A percentile compares a stretch with the other conserved stretches of the same genome.
These are phyloP conservation scores for Fusarium xylarioides DNA, from an alignment of 2,329 filamentous ascomycete species.

Conservation along the genomic window DNA sequence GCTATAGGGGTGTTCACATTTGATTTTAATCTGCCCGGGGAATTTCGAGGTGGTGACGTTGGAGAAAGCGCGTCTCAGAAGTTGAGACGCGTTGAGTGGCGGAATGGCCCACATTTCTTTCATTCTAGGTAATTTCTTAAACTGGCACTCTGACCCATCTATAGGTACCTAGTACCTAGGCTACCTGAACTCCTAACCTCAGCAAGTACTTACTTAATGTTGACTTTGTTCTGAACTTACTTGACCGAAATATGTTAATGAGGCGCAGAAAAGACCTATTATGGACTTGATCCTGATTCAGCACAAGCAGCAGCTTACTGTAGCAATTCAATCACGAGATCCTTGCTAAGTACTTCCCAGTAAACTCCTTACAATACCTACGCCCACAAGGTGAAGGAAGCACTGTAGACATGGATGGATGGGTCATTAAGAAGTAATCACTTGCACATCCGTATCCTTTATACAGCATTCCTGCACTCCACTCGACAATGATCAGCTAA, in stretches of 20 bases:
- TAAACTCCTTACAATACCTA: neutral
- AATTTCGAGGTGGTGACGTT: constrained; percentile 36
- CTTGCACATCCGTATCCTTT: neutral
- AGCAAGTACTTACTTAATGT: neutral
- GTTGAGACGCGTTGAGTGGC: constrained; percentile 44
- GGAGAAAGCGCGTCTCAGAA: constrained; percentile 35
- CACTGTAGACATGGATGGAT: neutral
- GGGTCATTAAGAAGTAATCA: neutral
- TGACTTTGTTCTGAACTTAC: neutral
- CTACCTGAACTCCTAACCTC: neutral
- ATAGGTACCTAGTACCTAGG: neutral
- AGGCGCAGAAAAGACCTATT: neutral
- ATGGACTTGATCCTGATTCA: neutral
- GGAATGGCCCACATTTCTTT: constrained; percentile 27
- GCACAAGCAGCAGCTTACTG: neutral
- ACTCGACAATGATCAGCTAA: neutral
- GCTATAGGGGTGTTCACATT: constrained; percentile 13
- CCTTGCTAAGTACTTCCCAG: neutral
- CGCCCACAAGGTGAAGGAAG: neutral
- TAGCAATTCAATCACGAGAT: neutral
- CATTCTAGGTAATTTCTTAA: neutral
- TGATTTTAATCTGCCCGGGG: neutral
- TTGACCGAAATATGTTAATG: neutral
- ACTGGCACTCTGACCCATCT: neutral
- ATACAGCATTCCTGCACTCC: neutral